A percentile compares a stretch with the other conserved stretches of the same genome.
These are phyloP conservation scores for Penicillium freii DNA, from an alignment of 2,329 filamentous ascomycete genomes.

Conservation along the genomic window DNA sequence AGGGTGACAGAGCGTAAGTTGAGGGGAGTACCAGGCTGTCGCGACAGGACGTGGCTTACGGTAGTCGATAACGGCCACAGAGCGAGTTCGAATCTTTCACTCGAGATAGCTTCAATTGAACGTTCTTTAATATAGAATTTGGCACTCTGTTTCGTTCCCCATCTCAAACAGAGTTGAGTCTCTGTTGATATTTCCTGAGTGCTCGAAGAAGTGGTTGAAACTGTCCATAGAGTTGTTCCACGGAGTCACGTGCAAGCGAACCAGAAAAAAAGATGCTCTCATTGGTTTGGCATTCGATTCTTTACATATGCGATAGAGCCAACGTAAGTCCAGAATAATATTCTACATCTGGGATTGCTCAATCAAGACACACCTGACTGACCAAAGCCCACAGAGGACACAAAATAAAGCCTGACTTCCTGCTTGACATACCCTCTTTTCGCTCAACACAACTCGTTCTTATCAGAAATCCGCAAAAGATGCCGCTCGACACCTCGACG, in stretches of 20 bases:
- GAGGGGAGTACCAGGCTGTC: constrained; percentile 2
- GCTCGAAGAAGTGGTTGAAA: background rate
- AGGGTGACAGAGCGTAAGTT: background rate
- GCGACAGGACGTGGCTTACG: background rate
- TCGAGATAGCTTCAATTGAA: background rate
- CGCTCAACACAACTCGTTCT: background rate
- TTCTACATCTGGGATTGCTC: background rate
- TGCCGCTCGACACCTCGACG: constrained; percentile 93
- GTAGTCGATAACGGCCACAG: background rate
- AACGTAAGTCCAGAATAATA: background rate
- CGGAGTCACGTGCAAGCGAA: constrained; percentile 1
- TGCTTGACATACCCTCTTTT: background rate
- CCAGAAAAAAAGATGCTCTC: constrained; percentile 9
- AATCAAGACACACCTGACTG: background rate
- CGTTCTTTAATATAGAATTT: fast-evolving
- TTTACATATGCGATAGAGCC: background rate
- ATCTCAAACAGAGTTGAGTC: no score
- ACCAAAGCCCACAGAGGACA: background rate
- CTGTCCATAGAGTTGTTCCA: background rate
- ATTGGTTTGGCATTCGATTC: background rate
- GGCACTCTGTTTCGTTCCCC: background rate
- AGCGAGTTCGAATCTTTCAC: background rate
- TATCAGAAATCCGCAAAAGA: constrained; percentile 41
- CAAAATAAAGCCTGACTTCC: background rate
- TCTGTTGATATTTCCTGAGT: background rate